A percentile compares a stretch with the other conserved stretches of the same genome.
Evolutionary conservation across 2,329 filamentous ascomycete species (phyloP).

Genomic region (Acrodontium crateriforme): DNA sequence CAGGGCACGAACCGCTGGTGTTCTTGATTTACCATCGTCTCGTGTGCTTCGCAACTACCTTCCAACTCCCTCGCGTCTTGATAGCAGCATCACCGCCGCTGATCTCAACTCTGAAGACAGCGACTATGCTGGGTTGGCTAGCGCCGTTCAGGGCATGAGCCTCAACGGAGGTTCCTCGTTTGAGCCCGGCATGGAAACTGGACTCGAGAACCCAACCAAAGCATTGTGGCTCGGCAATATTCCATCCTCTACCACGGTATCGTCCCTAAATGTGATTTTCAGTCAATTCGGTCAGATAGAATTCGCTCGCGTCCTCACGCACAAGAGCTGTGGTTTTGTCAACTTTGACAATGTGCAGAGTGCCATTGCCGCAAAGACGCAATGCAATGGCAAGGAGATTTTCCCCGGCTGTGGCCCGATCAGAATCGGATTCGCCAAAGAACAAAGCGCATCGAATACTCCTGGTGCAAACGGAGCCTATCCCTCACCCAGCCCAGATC

Average conservation of each 20-base stretch:
- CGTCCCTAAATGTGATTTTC: slow-evolving; percentile 90
- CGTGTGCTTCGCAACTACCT: slow-evolving; percentile 56
- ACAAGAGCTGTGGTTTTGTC: slow-evolving; percentile 98
- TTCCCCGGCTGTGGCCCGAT: slow-evolving; percentile 93
- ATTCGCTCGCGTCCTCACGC: slow-evolving; percentile 82
- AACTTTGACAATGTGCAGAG: slow-evolving; percentile 91
- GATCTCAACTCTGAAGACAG: slow-evolving; percentile 65
- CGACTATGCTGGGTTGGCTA: slow-evolving; percentile 66
- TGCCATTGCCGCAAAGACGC: slow-evolving; percentile 73
- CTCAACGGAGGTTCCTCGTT: slow-evolving; percentile 50
- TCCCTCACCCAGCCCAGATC: slow-evolving; percentile 82
- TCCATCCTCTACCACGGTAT: slow-evolving; percentile 89
- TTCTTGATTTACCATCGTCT: slow-evolving; percentile 63
- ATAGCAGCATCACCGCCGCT: slow-evolving; percentile 60
- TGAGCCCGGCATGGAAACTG: slow-evolving; percentile 61
- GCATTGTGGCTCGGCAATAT: slow-evolving; percentile 97
- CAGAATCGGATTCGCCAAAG: slow-evolving; percentile 94
- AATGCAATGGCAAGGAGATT: slow-evolving; percentile 92
- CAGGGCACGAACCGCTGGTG: slow-evolving; percentile 79
- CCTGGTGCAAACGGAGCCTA: slow-evolving; percentile 80
- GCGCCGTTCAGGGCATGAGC: slow-evolving; percentile 70
- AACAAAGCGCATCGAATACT: slow-evolving; percentile 74
- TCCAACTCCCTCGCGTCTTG: slow-evolving; percentile 59
- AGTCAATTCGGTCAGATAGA: slow-evolving; percentile 82
- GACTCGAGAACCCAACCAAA: slow-evolving; percentile 76